Base-by-base conservation (phyloP, 1,284 basidiomycete genomes). In the Spongispora temasekensis region DNA sequence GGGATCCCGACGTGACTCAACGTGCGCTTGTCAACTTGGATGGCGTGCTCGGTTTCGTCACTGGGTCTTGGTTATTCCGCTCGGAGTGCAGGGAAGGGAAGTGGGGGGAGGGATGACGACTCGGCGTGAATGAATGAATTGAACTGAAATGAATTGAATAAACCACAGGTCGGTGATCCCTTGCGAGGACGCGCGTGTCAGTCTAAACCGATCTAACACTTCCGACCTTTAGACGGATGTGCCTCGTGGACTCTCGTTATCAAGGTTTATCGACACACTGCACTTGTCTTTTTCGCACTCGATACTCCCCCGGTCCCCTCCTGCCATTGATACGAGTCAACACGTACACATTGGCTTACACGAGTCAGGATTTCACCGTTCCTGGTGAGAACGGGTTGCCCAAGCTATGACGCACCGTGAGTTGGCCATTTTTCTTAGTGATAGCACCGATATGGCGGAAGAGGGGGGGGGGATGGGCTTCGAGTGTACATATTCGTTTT, bases 201-300 rank as follows among this genome's bases (percentile, higher is more conserved):
- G n/a, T 19, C 52, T 54, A 44, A 64, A 56, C 58, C 15, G 17
- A 61, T 58, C 32, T 53, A 32, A n/a, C 32, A 27, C n/a, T n/a
- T 34, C 32, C 15, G 32, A 25, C 31, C 52, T 53, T 21, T 34
- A 19, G 19, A 19, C 25, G 25, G 53, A 34, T 23, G 31, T 23
- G 53, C 53, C 53, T 65, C 67, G 55, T 67, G 67, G 48, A 25
- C 23, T 25, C 8, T 48, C 25, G 46, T 48, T 48, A 48, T 30
- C 28, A 51, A 61, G 65, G 54, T 15, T 64, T 58, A 68, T 68
- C 61, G 52, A 8, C 19, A 19, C 46, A 25, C 17, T 12, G n/a
- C 15, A 37, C n/a, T 34, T 27, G n/a, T 27, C 13, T 25, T 35
- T 28, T 34, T 17, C 31, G 31, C 17, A 25, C 28, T n/a, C 34